Evolutionary conservation across 108 stramenopile genomes (phyloP).

Genomic region (Skeletonema grethae): DNA sequence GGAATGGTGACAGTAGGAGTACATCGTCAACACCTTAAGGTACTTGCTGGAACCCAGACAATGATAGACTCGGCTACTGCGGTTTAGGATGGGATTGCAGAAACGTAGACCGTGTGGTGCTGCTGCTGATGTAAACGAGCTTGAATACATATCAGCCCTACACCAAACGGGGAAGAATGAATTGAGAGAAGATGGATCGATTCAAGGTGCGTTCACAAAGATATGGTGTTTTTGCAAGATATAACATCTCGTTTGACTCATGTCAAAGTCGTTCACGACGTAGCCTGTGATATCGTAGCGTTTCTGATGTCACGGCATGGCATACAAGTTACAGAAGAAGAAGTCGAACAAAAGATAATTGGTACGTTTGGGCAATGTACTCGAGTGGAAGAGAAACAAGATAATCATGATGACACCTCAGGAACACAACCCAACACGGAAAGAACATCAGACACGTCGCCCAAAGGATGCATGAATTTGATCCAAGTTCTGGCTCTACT

Average conservation of each 20-base stretch:
- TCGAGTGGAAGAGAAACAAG: constrained; percentile 15
- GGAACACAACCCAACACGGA: neutral
- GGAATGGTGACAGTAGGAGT: too few relatives aligned
- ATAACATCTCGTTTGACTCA: neutral
- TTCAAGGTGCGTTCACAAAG: constrained; percentile 11
- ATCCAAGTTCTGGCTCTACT: constrained; percentile 55
- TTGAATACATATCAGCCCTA: constrained; percentile 65
- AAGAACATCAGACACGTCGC: neutral
- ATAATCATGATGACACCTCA: constrained; percentile 6
- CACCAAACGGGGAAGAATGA: constrained; percentile 40
- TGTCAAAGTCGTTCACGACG: neutral
- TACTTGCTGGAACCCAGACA: too few relatives aligned
- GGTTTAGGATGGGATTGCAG: constrained; percentile 18
- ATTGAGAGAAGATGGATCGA: constrained; percentile 44
- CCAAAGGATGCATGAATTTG: constrained; percentile 9
- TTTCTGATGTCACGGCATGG: constrained; percentile 63
- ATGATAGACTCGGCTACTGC: too few relatives aligned
- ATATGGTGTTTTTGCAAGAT: neutral
- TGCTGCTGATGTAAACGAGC: constrained; percentile 59
- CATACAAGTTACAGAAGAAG: constrained; percentile 48
- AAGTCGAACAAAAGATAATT: constrained; percentile 50
- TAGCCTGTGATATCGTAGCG: constrained; percentile 34
- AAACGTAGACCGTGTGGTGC: constrained; percentile 49
- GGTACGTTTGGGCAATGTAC: constrained; percentile 44
- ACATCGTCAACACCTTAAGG: too few relatives aligned